Conservation (phyloP, 1,139 yeast species). For the Candida glucosophila region DNA sequence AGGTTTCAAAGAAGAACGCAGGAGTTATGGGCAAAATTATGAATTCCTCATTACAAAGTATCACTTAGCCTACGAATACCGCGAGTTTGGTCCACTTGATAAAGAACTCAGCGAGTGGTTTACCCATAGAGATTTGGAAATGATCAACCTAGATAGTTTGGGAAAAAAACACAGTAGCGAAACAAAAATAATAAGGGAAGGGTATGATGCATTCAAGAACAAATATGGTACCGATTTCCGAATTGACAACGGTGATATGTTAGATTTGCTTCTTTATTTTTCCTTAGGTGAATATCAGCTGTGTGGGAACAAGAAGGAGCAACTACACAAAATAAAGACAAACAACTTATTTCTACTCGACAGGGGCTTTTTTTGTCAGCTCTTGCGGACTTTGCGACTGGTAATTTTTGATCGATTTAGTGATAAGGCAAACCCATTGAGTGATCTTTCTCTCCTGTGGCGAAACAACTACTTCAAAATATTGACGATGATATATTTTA, state of each 20-base stretch:
- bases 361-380: neutral
- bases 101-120: slow-evolving; percentile 63
- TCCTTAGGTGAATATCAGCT: slow-evolving; percentile 35
- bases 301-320: slow-evolving; percentile 21
- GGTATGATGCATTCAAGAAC: slow-evolving; percentile 1
- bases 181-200: slow-evolving; percentile 1
- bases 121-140: slow-evolving; percentile 37
- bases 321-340: slow-evolving; percentile 21
- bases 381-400: neutral
- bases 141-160: slow-evolving; percentile 14
- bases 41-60: slow-evolving; percentile 27
- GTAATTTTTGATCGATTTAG: too few species aligned
- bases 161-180: slow-evolving; percentile 6
- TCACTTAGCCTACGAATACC: slow-evolving; percentile 37
- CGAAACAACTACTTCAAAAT: slow-evolving; percentile 19
- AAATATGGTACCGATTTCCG: neutral
- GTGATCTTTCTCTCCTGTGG: too few species aligned
- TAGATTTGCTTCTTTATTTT: slow-evolving; percentile 17
- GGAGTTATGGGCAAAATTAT: too few species aligned
- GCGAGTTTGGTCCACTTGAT: slow-evolving; percentile 30
- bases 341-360: slow-evolving; percentile 7
- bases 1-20: too few species aligned
- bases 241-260: neutral
- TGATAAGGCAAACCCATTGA: too few species aligned
- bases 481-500: slow-evolving; percentile 48